A percentile compares a stretch with the other conserved stretches of the same genome.
These are phyloP conservation scores for Russula sp. DNA, from an alignment of 768 basidiomycete genomes.

Conservation along the genomic window DNA sequence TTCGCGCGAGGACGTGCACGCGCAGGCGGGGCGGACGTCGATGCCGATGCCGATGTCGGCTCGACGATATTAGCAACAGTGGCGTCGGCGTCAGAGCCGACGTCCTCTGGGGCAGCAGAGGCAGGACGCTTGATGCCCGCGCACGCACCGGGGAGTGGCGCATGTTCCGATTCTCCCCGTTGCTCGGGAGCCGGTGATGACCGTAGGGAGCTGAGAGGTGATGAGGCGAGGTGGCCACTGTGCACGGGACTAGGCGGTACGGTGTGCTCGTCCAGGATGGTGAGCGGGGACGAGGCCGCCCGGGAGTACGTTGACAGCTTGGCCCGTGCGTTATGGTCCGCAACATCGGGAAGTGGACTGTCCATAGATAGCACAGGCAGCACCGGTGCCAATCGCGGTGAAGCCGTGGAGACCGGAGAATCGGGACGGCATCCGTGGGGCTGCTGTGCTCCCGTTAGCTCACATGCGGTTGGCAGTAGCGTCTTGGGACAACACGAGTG, in stretches of 20 bases:
- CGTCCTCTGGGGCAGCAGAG: background rate
- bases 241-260: background rate
- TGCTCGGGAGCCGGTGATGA: conserved; percentile 13
- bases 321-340: background rate
- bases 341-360: background rate
- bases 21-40: background rate
- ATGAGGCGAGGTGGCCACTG: background rate
- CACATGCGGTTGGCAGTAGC: background rate
- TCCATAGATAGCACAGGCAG: background rate
- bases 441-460: background rate
- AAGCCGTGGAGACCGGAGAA: background rate
- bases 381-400: background rate
- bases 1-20: background rate
- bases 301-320: background rate
- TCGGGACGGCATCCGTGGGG: background rate
- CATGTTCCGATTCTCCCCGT: background rate
- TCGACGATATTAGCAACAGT: background rate
- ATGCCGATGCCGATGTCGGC: background rate
- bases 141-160: background rate
- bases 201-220: conserved; percentile 21
- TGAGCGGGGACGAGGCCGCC: conserved; percentile 13
- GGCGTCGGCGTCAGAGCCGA: background rate
- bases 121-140: background rate
- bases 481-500: background rate
- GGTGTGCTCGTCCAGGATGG: background rate